Conservation (phyloP, 2,329 filamentous ascomycete species). For the Pyrenophora graminea region DNA sequence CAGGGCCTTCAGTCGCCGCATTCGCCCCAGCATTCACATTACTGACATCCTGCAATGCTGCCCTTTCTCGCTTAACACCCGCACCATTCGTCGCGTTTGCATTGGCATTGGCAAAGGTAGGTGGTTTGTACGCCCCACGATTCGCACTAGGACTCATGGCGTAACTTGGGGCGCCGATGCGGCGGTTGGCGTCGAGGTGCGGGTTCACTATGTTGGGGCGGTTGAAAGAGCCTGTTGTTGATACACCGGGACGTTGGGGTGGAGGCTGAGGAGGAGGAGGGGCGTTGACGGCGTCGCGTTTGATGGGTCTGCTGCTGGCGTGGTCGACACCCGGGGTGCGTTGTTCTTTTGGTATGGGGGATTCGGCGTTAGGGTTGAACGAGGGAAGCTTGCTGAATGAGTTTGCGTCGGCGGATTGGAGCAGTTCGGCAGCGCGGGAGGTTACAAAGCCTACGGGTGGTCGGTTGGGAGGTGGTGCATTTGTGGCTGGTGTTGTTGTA, state of each 20-base stretch:
- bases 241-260: conserved; percentile 15
- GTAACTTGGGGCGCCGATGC: conserved; percentile 50
- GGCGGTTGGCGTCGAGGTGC: conserved; percentile 51
- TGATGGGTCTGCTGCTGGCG: conserved; percentile 72
- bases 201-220: conserved; percentile 54
- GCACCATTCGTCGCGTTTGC: conserved; percentile 15
- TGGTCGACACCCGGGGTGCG: conserved; percentile 90
- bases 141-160: conserved; percentile 51
- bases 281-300: conserved; percentile 50
- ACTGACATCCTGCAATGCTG: conserved; percentile 52
- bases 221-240: conserved; percentile 19
- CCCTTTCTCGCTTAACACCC: conserved; percentile 36
- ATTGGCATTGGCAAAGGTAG: conserved; percentile 37
- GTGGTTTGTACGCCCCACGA: conserved; percentile 52
- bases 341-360: conserved; percentile 71
- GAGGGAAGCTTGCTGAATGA: conserved; percentile 41
- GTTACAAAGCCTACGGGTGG: conserved; percentile 53
- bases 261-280: conserved; percentile 21
- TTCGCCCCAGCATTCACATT: conserved; percentile 43
- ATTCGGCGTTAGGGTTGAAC: conserved; percentile 56
- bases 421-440: conserved; percentile 49
- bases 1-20: conserved; percentile 33
- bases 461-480: conserved; percentile 23
- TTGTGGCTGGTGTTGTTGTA: conserved; percentile 10
- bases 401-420: conserved; percentile 44